phyloP scores from a whole-genome alignment of 345 rosid species.

The Bruguiera gymnorhiza region DNA sequence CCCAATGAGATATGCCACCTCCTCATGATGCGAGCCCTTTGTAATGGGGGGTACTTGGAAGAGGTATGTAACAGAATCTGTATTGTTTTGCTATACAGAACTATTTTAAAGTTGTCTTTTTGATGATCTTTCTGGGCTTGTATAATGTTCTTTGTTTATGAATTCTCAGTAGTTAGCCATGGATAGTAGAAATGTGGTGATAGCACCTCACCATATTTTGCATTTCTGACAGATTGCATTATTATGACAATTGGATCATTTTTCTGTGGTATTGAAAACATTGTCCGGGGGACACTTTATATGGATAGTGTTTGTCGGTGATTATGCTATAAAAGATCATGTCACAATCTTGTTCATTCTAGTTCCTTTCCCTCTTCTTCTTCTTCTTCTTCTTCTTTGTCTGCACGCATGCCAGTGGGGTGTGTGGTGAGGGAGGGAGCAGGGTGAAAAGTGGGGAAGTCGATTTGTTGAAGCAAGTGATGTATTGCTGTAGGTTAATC shows the following conservation, averaged over 20 bases:
- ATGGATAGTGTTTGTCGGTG: too few relatives aligned
- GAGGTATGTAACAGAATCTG: constrained; percentile 46
- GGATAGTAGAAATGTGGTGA: neutral
- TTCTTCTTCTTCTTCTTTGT: too few relatives aligned
- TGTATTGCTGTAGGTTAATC: neutral
- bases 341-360: too few relatives aligned
- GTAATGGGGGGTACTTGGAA: constrained; percentile 70
- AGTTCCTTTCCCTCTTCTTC: too few relatives aligned
- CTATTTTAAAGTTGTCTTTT: neutral
- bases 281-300: too few relatives aligned
- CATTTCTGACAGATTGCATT: constrained; percentile 2
- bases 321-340: too few relatives aligned
- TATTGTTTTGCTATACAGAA: neutral
- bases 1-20: constrained; percentile 43
- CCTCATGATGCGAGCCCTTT: constrained; percentile 62
- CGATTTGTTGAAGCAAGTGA: neutral
- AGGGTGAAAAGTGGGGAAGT: neutral
- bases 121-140: neutral
- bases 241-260: neutral
- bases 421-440: too few relatives aligned
- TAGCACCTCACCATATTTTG: neutral
- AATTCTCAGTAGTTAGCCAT: neutral
- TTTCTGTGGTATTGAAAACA: neutral
- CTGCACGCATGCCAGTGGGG: too few relatives aligned
- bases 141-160: neutral